Evolutionary conservation across 208 protist species (phyloP), one percentile per base, ranked within the genome.

Genomic region (Trypanosoma melophagium): DNA sequence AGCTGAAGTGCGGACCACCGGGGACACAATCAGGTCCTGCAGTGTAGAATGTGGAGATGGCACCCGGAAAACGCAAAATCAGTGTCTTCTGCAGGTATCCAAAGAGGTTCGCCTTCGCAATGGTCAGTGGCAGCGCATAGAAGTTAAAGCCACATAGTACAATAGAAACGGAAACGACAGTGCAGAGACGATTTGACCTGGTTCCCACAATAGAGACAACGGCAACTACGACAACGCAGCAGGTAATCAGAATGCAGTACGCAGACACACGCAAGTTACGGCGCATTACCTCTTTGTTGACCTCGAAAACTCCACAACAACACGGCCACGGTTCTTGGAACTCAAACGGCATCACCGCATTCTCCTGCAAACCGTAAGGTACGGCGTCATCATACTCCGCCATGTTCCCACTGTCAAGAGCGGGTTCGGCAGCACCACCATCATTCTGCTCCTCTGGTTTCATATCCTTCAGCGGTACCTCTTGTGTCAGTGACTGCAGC

Each of bases 71-170:
- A 8, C 54, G 51, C 10, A 69, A 14, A 28, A 38, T 24, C 19
- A 53, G 42, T 31, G 54, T 61, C 55, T 60, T 63, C 66, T 83
- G 76, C 50, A 94, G 66, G 66, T 81, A 94, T 14, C 76, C 53
- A 61, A 83, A 89, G 13, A 90, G 58, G 64, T 87, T 90, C 24
- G 80, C 82, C 68, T 88, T 89, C 35, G 88, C 84, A 52, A 90
- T 79, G 31, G 84, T 65, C 17, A 80, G 60, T 56, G 88, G 88
- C 14, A 94, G 74, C 5, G 82, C 77, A 69, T 76, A 89, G 71
- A 91, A 93, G 60, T 80, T 79, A 35, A 67, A 73, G 24, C 40
- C n/a, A 62, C 73, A 84, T 54, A 79, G 81, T 38, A 62, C 62
- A 25, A 80, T 42, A 14, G 81, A 77, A 56, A 87, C 80, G 8